A percentile compares a stretch with the other conserved stretches of the same genome.
phyloP scores from a whole-genome alignment of 768 basidiomycete species.

The Lepiota venenata region DNA sequence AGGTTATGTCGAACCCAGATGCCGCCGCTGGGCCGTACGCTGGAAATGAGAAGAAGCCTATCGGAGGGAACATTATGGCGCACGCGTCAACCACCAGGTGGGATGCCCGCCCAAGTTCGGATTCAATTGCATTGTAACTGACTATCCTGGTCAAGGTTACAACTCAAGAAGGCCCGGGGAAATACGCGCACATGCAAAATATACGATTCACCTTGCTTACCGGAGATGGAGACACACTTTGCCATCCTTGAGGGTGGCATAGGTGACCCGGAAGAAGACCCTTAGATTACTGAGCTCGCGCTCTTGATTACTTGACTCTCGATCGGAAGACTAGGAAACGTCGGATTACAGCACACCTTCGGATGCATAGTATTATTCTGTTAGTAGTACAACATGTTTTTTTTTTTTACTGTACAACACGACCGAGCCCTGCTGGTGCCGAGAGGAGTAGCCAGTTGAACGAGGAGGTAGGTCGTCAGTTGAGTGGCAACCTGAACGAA shows the following conservation, averaged over 20 bases:
- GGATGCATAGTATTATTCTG: neutral
- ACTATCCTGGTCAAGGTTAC: conserved; percentile 49
- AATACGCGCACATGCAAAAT: conserved; percentile 94
- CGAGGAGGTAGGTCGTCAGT: conserved; percentile 32
- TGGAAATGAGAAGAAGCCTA: conserved; percentile 95
- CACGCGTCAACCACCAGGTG: conserved; percentile 97
- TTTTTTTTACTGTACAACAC: conserved; percentile 17
- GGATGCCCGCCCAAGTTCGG: conserved; percentile 15
- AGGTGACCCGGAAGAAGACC: conserved; percentile 90
- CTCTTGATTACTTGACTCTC: conserved; percentile 9
- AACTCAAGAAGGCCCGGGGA: conserved; percentile 89
- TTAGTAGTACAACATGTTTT: conserved; percentile 1
- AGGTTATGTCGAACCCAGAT: conserved; percentile 99
- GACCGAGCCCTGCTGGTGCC: conserved; percentile 1
- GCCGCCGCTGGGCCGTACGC: conserved; percentile 87
- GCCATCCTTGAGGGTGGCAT: conserved; percentile 91
- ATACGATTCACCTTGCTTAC: conserved; percentile 96
- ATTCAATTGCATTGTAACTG: conserved; percentile 3
- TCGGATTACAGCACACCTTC: neutral
- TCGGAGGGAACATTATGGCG: conserved; percentile 98
- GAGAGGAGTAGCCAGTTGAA: conserved; percentile 43
- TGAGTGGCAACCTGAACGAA: conserved; percentile 28
- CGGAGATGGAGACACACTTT: conserved; percentile 94
- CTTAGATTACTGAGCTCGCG: conserved; percentile 26
- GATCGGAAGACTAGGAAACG: conserved; percentile 4